Base-by-base conservation (phyloP, 352 stramenopile genomes). In the Elongisporangium anandrum region DNA sequence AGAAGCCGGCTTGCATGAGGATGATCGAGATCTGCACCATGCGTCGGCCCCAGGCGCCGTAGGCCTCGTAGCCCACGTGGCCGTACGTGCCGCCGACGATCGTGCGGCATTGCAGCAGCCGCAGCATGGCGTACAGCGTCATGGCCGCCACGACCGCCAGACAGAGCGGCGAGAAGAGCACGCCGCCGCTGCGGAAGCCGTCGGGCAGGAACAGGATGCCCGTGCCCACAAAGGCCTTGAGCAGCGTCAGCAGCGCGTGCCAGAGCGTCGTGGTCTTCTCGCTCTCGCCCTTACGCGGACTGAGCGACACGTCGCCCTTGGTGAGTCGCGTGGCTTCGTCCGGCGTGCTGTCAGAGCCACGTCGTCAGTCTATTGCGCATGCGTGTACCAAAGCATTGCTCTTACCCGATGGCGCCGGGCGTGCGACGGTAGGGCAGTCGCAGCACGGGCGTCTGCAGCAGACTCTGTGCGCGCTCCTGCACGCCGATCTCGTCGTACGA, bases 21-120 rank as follows among this genome's bases (percentile, higher is more conserved):
- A 93, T 87, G 66, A 91, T 90, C 29, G 84, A 93, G 24, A 87
- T 67, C 64, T 93, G 81, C 50, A 93, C 84, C 73, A 90, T 85
- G 23, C 81, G 78, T 0, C 71, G 72, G 9, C 84, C 84, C 79
- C 75, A 90, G n/a, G 59, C 51, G 2, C 84, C 84, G 48, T 79
- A 90, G n/a, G 81, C 81, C 20, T 75, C 67, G 59, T 74, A 86
- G 5, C 84, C 84, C 23, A 93, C 68, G 56, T 93, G 80, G 21
- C 84, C 81, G 57, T 90, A 93, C 8, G 84, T 90, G n/a, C 81
- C 84, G 41, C 84, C 80, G 7, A 92, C 74, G 4, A 90, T 56
- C 34, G 71, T 61, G 20, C 81, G 78, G 57, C 84, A 93, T 47
- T 89, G 79, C 54, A 92, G 68, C 59, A 93, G 62, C 5, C 84